phyloP scores from a whole-genome alignment of 2,329 filamentous ascomycete genomes.

The Cercospora beticola region DNA sequence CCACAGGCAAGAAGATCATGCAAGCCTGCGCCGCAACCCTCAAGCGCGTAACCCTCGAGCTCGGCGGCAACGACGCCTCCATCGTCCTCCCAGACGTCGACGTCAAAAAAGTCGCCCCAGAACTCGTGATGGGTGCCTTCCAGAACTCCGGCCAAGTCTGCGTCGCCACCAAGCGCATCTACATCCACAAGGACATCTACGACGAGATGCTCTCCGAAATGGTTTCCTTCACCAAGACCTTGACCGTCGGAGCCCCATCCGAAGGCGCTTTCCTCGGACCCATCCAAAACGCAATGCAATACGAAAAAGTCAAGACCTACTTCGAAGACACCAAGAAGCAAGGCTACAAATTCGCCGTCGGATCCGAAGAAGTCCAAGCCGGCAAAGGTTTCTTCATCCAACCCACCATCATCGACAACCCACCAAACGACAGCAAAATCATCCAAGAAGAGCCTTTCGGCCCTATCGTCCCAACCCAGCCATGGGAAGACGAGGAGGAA shows the following conservation, averaged over 20 bases:
- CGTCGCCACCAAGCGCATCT: constrained; percentile 55
- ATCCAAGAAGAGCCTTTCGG: constrained; percentile 53
- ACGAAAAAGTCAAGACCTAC: constrained; percentile 49
- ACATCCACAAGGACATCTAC: constrained; percentile 58
- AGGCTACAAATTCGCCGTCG: constrained; percentile 54
- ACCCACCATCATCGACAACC: constrained; percentile 50
- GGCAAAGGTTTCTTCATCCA: constrained; percentile 45
- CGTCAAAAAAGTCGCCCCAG: constrained; percentile 50
- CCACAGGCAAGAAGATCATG: constrained; percentile 62
- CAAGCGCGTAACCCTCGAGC: constrained; percentile 62
- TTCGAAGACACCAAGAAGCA: constrained; percentile 42
- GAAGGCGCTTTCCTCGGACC: constrained; percentile 56
- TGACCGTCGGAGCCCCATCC: constrained; percentile 46
- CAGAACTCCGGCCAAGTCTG: constrained; percentile 60
- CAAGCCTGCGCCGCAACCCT: constrained; percentile 56
- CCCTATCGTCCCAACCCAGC: constrained; percentile 50
- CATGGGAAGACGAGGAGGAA: constrained; percentile 49
- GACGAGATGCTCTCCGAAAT: constrained; percentile 49
- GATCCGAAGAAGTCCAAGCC: constrained; percentile 49
- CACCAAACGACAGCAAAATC: constrained; percentile 43
- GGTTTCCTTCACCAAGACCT: constrained; percentile 46
- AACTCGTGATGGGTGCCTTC: constrained; percentile 55
- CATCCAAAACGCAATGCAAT: constrained; percentile 59
- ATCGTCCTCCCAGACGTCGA: constrained; percentile 61
- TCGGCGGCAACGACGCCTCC: constrained; percentile 63